Evolutionary conservation across 352 stramenopile species (phyloP), one percentile per base, ranked within the genome.

Genomic region (Globisporangium middletonii): DNA sequence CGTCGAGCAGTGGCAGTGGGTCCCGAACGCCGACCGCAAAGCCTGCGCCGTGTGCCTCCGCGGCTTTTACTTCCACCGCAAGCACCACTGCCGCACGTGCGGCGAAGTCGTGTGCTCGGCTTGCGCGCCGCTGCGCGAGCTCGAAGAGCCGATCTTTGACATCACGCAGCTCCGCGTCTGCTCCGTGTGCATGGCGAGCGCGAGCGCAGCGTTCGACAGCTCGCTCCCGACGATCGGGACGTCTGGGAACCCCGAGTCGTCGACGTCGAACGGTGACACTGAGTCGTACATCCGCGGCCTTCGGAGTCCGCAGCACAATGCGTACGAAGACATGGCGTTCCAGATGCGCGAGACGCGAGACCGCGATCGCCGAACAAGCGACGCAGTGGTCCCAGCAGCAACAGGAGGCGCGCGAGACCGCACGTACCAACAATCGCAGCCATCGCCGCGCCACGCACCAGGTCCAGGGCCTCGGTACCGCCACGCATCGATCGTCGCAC

Each of bases 61-160:
- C n/a, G 74, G 72, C 0, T 94, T 94, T 55, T 86, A 87, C 53
- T 89, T 92, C 53, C 84, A 85, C 64, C 69, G 82, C 19, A 89
- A 89, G 51, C 76, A 89, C 54, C 82, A 92, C 57, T 92, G 82
- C 49, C 67, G 76, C 0, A 83, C 81, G 4, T 92, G 82, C 64
- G 82, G 82, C 26, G 82, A 92, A 58, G 82, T 92, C 4, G 81
- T 92, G 30, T 94, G 84, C 62, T 79, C 77, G 0, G 77, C 48
- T 42, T 94, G 84, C 53, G 80, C 82, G 12, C 84, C 84, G 4
- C 60, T 90, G 53, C 79, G 84, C 0, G 74, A 88, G 33, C 60
- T 94, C 1, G 84, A 94, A 8, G 76, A 90, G 33, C 79, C 79
- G 16, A 60, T 89, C 33, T 68, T 72, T n/a, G 78, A 84, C 27